phyloP scores from a whole-genome alignment of 345 rosid genomes.

The Euphorbia tirucalli region DNA sequence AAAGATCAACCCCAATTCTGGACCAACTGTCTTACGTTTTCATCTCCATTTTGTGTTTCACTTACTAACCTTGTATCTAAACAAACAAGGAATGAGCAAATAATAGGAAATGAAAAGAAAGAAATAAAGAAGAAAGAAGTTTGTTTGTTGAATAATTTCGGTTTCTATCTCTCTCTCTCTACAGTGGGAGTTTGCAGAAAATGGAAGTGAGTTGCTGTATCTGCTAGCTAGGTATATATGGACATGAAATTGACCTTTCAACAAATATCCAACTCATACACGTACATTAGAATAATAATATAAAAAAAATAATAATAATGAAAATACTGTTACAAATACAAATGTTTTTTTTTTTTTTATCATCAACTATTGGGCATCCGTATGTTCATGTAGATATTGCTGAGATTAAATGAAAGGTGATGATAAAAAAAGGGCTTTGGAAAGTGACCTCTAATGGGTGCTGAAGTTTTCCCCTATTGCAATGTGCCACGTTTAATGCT shows the following conservation, averaged over 20 bases:
- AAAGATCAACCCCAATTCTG: too few species aligned
- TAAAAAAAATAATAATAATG: too few species aligned
- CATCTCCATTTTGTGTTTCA: conserved; percentile 6
- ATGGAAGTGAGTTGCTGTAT: conserved; percentile 39
- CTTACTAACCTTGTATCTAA: conserved; percentile 23
- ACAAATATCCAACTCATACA: conserved; percentile 27
- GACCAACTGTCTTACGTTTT: conserved; percentile 5
- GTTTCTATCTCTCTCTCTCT: conserved; percentile 3
- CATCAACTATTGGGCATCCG: too few species aligned
- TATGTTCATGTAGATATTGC: too few species aligned
- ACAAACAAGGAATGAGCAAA: conserved; percentile 8
- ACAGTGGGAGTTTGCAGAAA: conserved; percentile 41
- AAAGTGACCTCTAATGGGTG: too few species aligned
- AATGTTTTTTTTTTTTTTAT: not conserved
- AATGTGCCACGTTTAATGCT: too few species aligned
- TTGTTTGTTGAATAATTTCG: conserved; percentile 15
- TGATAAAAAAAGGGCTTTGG: too few species aligned
- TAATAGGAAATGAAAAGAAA: too few species aligned
- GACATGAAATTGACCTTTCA: conserved; percentile 44
- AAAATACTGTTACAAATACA: not conserved
- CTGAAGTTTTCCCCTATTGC: too few species aligned
- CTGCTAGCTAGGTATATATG: conserved; percentile 36
- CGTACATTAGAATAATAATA: too few species aligned
- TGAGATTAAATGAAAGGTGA: too few species aligned
- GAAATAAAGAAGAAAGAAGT: too few species aligned